A percentile compares a stretch with the other conserved stretches of the same genome.
These are phyloP conservation scores for Phytopythium vexans DNA, from an alignment of 352 stramenopile genomes.

Conservation along the genomic window DNA sequence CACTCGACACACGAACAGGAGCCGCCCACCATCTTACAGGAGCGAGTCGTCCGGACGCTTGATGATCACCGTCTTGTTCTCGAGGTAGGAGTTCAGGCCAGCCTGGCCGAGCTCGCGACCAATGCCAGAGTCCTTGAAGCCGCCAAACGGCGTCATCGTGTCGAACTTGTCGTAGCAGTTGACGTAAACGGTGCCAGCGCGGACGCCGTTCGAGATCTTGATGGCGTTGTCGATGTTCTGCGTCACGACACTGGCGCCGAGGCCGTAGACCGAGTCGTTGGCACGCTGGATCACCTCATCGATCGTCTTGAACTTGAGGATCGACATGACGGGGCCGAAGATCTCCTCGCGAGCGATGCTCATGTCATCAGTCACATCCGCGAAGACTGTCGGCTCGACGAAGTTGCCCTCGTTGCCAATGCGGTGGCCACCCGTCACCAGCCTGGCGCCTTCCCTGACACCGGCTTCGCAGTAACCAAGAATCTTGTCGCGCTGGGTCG, in stretches of 20 bases:
- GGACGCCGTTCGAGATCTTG: conserved; percentile 83
- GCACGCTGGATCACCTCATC: conserved; percentile 85
- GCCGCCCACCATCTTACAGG: no score
- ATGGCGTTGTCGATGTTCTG: conserved; percentile 81
- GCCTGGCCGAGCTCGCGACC: conserved; percentile 73
- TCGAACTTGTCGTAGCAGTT: conserved; percentile 93
- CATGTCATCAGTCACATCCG: conserved; percentile 73
- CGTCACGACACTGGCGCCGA: conserved; percentile 90
- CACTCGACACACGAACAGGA: no score
- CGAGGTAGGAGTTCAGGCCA: conserved; percentile 67
- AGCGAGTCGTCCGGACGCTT: conserved; percentile 44
- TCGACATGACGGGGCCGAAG: conserved; percentile 89
- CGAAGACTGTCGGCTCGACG: conserved; percentile 92
- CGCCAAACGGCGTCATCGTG: conserved; percentile 74
- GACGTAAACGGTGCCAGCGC: conserved; percentile 91
- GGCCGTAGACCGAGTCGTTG: conserved; percentile 85
- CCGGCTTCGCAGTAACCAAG: conserved; percentile 75
- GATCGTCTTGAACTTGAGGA: conserved; percentile 87
- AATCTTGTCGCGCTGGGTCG: conserved; percentile 78
- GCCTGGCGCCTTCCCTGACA: conserved; percentile 73
- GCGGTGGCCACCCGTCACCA: conserved; percentile 75
- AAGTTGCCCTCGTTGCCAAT: conserved; percentile 78
- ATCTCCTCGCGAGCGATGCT: conserved; percentile 92
- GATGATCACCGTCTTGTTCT: conserved; percentile 76
- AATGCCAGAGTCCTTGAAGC: conserved; percentile 83